phyloP scores from a whole-genome alignment of 1,284 basidiomycete species.

The Malassezia japonica region DNA sequence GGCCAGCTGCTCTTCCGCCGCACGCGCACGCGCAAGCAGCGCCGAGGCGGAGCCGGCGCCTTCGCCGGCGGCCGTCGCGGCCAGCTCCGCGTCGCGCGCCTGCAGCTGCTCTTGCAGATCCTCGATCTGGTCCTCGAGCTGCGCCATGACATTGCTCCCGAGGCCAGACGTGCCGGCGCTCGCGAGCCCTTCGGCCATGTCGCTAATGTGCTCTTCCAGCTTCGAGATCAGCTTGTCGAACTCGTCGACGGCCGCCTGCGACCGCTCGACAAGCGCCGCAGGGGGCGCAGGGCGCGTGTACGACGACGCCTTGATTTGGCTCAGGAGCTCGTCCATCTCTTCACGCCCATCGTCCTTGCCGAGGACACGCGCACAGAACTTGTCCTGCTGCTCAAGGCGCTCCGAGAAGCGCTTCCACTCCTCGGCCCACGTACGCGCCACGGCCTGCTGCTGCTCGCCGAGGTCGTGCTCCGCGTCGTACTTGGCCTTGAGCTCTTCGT shows the following conservation, averaged over 20 bases:
- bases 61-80: neutral
- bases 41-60: neutral
- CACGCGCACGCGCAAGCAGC: neutral
- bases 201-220: conserved; percentile 35
- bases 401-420: conserved; percentile 7
- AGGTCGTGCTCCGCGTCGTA: conserved; percentile 32
- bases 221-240: conserved; percentile 25
- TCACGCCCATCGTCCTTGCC: conserved; percentile 46
- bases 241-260: conserved; percentile 22
- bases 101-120: conserved; percentile 12
- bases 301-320: conserved; percentile 39
- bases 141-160: conserved; percentile 17
- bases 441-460: conserved; percentile 31
- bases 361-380: conserved; percentile 38
- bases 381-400: conserved; percentile 39
- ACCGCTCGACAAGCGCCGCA: conserved; percentile 14
- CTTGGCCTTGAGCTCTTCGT: conserved; percentile 27
- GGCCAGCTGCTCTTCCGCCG: neutral
- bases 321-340: conserved; percentile 46
- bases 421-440: conserved; percentile 23
- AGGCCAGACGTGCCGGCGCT: conserved; percentile 11
- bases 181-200: conserved; percentile 34
- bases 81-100: conserved; percentile 6
- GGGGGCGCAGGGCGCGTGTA: conserved; percentile 30
- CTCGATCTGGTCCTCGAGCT: conserved; percentile 18